Conservation (phyloP, 2,329 filamentous ascomycete genomes). For the Colletotrichum falcatum region DNA sequence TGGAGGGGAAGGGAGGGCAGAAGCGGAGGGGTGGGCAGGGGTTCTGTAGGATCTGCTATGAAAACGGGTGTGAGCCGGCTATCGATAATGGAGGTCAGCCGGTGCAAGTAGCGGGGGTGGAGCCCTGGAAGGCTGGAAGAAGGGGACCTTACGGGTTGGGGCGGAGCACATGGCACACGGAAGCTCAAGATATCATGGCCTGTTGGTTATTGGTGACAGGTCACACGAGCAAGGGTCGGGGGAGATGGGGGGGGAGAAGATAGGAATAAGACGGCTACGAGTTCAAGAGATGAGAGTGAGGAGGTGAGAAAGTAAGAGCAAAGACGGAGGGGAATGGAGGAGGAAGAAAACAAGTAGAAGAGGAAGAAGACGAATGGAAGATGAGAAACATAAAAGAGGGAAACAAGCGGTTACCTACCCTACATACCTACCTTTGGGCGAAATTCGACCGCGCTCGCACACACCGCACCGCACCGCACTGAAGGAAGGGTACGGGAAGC, state of each 20-base stretch:
- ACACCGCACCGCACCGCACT: too few relatives aligned
- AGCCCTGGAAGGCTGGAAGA: slow-evolving; percentile 35
- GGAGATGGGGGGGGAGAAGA: not conserved
- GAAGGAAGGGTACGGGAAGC: slow-evolving; percentile 14
- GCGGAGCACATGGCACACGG: slow-evolving; percentile 39
- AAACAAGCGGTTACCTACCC: not conserved
- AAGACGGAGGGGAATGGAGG: not conserved
- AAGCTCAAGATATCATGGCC: slow-evolving; percentile 37
- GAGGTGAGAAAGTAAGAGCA: not conserved
- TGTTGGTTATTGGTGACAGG: slow-evolving; percentile 16
- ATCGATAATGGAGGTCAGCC: slow-evolving; percentile 40
- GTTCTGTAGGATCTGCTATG: slow-evolving; percentile 35
- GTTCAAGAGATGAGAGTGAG: not conserved
- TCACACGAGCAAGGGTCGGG: slow-evolving; percentile 32
- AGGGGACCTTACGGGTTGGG: slow-evolving; percentile 31
- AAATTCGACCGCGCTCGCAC: slow-evolving; percentile 13
- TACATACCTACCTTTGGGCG: not conserved
- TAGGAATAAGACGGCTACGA: slow-evolving; percentile 13
- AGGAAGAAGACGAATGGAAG: slow-evolving; percentile 8
- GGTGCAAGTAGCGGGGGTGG: slow-evolving; percentile 38
- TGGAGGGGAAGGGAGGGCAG: slow-evolving; percentile 15
- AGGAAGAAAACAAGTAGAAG: slow-evolving; percentile 10
- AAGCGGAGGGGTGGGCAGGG: slow-evolving; percentile 25
- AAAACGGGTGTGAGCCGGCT: slow-evolving; percentile 37
- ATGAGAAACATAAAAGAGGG: slow-evolving; percentile 20